These are phyloP conservation scores for Coffea humblotiana DNA, from an alignment of 305 asterid species.

Conservation along the genomic window DNA sequence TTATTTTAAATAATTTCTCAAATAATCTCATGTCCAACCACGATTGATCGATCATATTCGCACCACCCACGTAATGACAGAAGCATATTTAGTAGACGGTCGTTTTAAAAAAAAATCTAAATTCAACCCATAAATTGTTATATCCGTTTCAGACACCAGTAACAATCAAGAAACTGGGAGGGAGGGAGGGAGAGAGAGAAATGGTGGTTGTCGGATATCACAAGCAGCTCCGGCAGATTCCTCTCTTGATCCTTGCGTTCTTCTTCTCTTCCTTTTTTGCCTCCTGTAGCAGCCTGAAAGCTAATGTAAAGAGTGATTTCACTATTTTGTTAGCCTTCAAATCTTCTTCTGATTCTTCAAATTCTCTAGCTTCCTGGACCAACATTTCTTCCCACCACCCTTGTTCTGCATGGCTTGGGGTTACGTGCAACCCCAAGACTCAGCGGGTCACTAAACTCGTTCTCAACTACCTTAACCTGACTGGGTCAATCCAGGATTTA, in stretches of 20 bases:
- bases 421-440: slow-evolving; percentile 27
- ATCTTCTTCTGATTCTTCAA: slow-evolving; percentile 24
- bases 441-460: slow-evolving; percentile 29
- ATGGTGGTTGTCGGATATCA: background rate
- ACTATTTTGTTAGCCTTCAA: slow-evolving; percentile 28
- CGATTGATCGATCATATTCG: no score
- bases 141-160: background rate
- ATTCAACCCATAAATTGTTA: no score
- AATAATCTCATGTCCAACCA: no score
- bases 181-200: background rate
- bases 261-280: slow-evolving; percentile 13
- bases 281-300: background rate
- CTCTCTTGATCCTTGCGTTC: slow-evolving; percentile 1
- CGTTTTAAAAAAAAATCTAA: no score
- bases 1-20: no score
- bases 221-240: background rate
- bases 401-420: slow-evolving; percentile 36
- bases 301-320: slow-evolving; percentile 9
- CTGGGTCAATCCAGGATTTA: slow-evolving; percentile 28
- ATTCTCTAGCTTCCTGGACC: slow-evolving; percentile 35
- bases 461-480: slow-evolving; percentile 24
- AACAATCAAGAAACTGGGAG: background rate
- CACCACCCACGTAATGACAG: no score
- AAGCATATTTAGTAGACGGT: no score
- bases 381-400: background rate